phyloP scores from a whole-genome alignment of 2,329 filamentous ascomycete species.

The Cytospora schulzeri region DNA sequence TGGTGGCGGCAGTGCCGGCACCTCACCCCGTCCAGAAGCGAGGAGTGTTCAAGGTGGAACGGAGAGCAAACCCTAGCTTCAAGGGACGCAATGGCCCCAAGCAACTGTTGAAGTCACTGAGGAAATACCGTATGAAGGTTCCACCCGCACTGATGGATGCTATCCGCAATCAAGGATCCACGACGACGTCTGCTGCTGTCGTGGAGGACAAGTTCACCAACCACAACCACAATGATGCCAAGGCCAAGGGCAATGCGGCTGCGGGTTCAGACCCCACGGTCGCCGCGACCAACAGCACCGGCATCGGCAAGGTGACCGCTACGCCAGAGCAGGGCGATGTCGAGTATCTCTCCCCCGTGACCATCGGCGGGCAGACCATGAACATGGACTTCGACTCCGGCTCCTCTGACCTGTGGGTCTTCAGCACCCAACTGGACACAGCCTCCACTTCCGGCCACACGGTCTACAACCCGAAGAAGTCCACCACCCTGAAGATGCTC shows the following conservation, averaged over 20 bases:
- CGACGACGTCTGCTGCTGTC: slow-evolving; percentile 17
- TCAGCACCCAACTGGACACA: slow-evolving; percentile 60
- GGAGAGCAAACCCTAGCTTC: slow-evolving; percentile 58
- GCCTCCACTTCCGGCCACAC: slow-evolving; percentile 50
- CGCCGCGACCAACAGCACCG: slow-evolving; percentile 42
- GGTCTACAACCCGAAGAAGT: slow-evolving; percentile 42
- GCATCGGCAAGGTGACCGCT: slow-evolving; percentile 64
- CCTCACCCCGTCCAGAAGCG: slow-evolving; percentile 49
- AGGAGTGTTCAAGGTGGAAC: slow-evolving; percentile 61
- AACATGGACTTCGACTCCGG: slow-evolving; percentile 77
- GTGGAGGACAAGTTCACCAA: slow-evolving; percentile 25
- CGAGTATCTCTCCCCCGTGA: slow-evolving; percentile 70
- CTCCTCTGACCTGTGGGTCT: slow-evolving; percentile 75
- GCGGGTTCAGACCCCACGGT: slow-evolving; percentile 9
- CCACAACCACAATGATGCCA: slow-evolving; percentile 16
- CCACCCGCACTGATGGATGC: slow-evolving; percentile 45
- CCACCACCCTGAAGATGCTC: slow-evolving; percentile 38
- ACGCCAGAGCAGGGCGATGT: slow-evolving; percentile 66
- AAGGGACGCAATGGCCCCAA: slow-evolving; percentile 56
- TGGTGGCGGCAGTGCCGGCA: slow-evolving; percentile 48
- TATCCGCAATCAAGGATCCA: slow-evolving; percentile 34
- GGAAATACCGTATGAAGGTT: slow-evolving; percentile 65
- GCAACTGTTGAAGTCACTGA: slow-evolving; percentile 66
- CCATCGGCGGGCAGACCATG: slow-evolving; percentile 68
- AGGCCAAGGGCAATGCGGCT: slow-evolving; percentile 7